These are phyloP conservation scores for Solanum lycopersicoides DNA, from an alignment of 257 asterid species.

Conservation along the genomic window DNA sequence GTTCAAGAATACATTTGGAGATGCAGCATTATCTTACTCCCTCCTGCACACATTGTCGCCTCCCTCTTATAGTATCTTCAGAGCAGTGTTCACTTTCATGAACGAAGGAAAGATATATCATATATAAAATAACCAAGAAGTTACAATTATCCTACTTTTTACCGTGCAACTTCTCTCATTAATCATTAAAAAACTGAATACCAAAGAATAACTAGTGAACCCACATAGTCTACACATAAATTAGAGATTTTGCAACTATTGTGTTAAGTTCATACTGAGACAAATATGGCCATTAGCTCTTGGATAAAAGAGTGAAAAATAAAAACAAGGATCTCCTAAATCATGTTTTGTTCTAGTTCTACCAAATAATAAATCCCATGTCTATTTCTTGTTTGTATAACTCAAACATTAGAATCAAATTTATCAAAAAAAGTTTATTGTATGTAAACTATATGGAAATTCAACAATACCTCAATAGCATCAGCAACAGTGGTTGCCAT, in stretches of 20 bases:
- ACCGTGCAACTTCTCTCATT: background rate
- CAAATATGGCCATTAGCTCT: background rate
- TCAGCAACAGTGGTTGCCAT: slow-evolving; percentile 96
- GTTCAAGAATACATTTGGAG: background rate
- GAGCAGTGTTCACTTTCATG: background rate
- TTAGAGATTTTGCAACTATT: background rate
- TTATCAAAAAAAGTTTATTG: background rate
- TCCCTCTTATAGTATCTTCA: background rate
- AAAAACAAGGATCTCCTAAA: background rate
- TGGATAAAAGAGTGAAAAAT: background rate
- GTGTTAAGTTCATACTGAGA: background rate
- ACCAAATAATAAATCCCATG: background rate
- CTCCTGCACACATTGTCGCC: background rate
- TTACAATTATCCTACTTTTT: background rate
- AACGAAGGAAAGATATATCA: background rate
- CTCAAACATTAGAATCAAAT: background rate
- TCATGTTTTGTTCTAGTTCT: background rate
- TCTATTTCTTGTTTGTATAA: background rate
- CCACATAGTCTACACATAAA: background rate
- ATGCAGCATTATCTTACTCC: background rate
- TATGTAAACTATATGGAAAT: background rate
- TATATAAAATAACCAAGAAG: background rate
- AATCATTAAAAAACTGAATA: background rate
- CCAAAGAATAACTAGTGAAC: background rate
- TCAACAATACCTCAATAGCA: slow-evolving; percentile 79